Percentiles rank a stretch among this genome's conserved stretches.
Conservation (phyloP, 768 basidiomycete genomes). For the Leccinum olivaceopallidum region DNA sequence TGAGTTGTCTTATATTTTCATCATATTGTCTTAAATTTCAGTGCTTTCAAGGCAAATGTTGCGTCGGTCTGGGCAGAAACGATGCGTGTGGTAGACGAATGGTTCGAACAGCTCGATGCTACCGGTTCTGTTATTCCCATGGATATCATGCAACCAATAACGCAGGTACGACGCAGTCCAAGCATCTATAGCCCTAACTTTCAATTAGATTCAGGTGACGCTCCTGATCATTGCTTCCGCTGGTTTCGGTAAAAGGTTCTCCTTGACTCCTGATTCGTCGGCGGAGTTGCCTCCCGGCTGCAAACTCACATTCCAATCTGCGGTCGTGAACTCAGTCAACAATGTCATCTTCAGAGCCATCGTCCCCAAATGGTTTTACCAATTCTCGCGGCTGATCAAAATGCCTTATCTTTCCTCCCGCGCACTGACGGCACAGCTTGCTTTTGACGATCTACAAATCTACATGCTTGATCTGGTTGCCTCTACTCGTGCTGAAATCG, state of each 20-base stretch:
- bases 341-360: slow-evolving; percentile 33
- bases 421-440: slow-evolving; percentile 27
- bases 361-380: slow-evolving; percentile 36
- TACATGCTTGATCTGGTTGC: slow-evolving; percentile 46
- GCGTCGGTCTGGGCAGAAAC: slow-evolving; percentile 50
- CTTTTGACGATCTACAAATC: slow-evolving; percentile 38
- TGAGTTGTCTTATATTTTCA: slow-evolving; percentile 5
- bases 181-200: not conserved
- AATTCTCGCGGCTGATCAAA: slow-evolving; percentile 22
- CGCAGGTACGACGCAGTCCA: slow-evolving; percentile 12
- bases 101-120: slow-evolving; percentile 41
- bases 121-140: slow-evolving; percentile 22
- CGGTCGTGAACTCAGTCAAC: slow-evolving; percentile 22
- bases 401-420: slow-evolving; percentile 39
- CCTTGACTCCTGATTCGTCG: slow-evolving; percentile 34
- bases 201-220: slow-evolving; percentile 25
- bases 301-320: slow-evolving; percentile 39
- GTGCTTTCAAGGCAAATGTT: slow-evolving; percentile 39
- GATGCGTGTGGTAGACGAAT: slow-evolving; percentile 40
- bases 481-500: slow-evolving; percentile 37
- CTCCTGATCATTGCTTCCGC: slow-evolving; percentile 43
- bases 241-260: slow-evolving; percentile 40
- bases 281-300: slow-evolving; percentile 30
- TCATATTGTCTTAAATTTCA: not conserved
- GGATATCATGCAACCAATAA: slow-evolving; percentile 13